phyloP scores from a whole-genome alignment of 805 yeast genomes.

The Myxozyma neotropica region DNA sequence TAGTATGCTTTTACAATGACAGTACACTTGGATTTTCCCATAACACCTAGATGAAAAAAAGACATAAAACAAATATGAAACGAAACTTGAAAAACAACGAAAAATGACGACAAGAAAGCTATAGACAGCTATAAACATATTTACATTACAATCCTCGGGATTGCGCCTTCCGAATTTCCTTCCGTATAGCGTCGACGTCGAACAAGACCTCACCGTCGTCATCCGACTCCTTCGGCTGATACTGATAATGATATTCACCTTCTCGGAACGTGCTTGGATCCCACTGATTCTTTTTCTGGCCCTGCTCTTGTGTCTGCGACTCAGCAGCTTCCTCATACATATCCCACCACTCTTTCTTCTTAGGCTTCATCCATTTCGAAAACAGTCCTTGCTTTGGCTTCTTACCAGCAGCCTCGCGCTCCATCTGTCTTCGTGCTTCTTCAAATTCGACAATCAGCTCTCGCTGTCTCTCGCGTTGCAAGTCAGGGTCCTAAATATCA shows the following conservation, averaged over 20 bases:
- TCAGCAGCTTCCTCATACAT: slow-evolving; percentile 41
- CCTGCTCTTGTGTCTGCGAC: not conserved
- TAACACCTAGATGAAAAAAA: slow-evolving; percentile 1
- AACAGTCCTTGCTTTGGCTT: slow-evolving; percentile 44
- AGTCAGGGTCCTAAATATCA: slow-evolving; percentile 74
- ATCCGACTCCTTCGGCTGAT: slow-evolving; percentile 38
- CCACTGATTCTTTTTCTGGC: slow-evolving; percentile 8
- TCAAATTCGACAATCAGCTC: slow-evolving; percentile 83
- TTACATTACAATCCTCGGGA: slow-evolving; percentile 23
- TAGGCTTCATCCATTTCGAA: slow-evolving; percentile 51
- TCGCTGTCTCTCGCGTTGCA: slow-evolving; percentile 73
- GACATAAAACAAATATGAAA: not conserved
- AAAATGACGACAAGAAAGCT: not conserved
- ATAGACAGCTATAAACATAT: not conserved
- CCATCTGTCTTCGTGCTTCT: slow-evolving; percentile 69
- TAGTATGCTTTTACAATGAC: no score
- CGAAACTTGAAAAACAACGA: not conserved
- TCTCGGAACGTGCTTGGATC: slow-evolving; percentile 17
- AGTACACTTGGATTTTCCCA: not conserved
- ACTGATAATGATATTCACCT: slow-evolving; percentile 20
- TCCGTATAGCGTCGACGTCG: slow-evolving; percentile 46
- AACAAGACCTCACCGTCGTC: slow-evolving; percentile 46
- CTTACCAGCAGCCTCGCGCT: slow-evolving; percentile 28
- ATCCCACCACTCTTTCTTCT: slow-evolving; percentile 62
- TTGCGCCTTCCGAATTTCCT: slow-evolving; percentile 43